These are phyloP conservation scores for Mrakia hoshinonis DNA, from an alignment of 768 basidiomycete genomes.

Conservation along the genomic window DNA sequence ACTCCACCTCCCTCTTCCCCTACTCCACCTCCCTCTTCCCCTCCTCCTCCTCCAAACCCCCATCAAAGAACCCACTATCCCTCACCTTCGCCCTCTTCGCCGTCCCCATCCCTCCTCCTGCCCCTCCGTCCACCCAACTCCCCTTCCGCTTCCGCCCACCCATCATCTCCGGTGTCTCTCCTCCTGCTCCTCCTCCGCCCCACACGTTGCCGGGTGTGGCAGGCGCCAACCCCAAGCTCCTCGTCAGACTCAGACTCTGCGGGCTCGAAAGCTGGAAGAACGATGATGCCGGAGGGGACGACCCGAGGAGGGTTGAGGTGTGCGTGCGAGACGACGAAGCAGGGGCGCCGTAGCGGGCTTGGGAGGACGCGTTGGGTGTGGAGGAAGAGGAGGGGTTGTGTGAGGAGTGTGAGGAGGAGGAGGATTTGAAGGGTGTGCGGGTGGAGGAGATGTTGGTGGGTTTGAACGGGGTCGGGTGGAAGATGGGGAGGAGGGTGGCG, in stretches of 20 bases:
- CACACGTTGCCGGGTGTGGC: slow-evolving; percentile 14
- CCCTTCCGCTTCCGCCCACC: not conserved
- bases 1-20: not conserved
- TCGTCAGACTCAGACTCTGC: slow-evolving; percentile 13
- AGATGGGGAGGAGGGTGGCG: slow-evolving; percentile 11
- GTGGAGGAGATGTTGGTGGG: slow-evolving; percentile 23
- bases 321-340: not conserved
- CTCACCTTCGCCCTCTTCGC: slow-evolving; percentile 1
- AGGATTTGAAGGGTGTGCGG: slow-evolving; percentile 26
- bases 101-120: not conserved
- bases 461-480: slow-evolving; percentile 28
- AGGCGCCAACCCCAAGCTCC: slow-evolving; percentile 21
- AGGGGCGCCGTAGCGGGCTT: not conserved
- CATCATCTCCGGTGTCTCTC: not conserved
- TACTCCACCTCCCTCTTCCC: not conserved
- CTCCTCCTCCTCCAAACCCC: not conserved
- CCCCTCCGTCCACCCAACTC: not conserved
- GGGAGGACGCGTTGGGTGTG: not conserved
- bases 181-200: not conserved
- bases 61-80: slow-evolving; percentile 20
- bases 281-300: not conserved
- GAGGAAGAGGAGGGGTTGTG: not conserved
- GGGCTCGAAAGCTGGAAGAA: slow-evolving; percentile 25
- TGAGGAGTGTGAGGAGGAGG: slow-evolving; percentile 1
- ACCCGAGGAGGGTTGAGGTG: not conserved